These are phyloP conservation scores for Rubus idaeus DNA, from an alignment of 306 rosid genomes.

Conservation along the genomic window DNA sequence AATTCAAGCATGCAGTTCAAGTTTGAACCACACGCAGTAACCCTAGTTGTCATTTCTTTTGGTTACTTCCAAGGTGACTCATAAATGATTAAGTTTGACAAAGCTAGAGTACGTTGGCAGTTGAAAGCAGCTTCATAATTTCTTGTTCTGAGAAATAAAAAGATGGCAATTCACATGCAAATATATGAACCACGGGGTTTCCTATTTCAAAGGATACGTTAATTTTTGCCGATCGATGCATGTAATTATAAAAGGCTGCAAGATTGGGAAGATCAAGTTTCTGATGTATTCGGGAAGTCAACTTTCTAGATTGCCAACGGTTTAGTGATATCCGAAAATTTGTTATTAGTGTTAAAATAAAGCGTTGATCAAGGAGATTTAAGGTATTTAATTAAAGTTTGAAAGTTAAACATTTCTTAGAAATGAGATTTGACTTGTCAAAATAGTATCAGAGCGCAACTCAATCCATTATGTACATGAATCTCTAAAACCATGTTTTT, in stretches of 20 bases:
- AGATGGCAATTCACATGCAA: not conserved
- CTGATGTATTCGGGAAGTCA: not conserved
- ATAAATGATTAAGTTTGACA: not conserved
- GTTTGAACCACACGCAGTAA: constrained; percentile 14
- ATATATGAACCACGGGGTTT: not conserved
- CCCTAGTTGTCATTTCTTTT: not conserved
- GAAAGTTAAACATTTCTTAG: not conserved
- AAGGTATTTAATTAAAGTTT: not conserved
- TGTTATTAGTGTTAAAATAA: not conserved
- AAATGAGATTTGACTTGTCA: not conserved
- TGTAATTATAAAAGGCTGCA: not conserved
- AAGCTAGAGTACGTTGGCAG: not conserved
- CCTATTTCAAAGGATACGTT: not conserved
- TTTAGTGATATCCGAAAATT: not conserved
- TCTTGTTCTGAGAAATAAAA: not conserved
- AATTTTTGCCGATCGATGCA: not conserved
- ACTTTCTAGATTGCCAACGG: constrained; percentile 5
- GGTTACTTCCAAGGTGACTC: not conserved
- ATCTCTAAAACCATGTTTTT: not conserved
- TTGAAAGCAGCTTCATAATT: constrained; percentile 9
- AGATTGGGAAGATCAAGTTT: not conserved
- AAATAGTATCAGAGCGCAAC: not conserved
- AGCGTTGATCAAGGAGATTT: not conserved
- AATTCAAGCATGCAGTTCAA: constrained; percentile 2
- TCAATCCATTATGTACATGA: not conserved